These are phyloP conservation scores for Melanogaster broomeanus DNA, from an alignment of 768 basidiomycete genomes.

Conservation along the genomic window DNA sequence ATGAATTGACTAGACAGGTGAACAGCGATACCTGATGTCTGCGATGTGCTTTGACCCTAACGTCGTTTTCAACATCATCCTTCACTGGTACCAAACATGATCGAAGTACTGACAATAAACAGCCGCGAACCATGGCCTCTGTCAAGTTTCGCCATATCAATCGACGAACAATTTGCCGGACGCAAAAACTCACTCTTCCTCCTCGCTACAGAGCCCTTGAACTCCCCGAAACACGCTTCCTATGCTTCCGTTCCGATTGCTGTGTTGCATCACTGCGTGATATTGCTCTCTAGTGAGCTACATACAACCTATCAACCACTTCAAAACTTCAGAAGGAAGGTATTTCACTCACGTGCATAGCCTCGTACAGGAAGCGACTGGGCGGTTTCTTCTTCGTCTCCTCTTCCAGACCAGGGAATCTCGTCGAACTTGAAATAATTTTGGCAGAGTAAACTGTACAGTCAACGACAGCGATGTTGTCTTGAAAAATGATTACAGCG, in stretches of 20 bases:
- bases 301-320: neutral
- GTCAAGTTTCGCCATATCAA: slow-evolving; percentile 44
- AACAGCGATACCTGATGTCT: slow-evolving; percentile 77
- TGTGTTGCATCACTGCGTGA: slow-evolving; percentile 66
- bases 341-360: slow-evolving; percentile 77
- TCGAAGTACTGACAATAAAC: slow-evolving; percentile 63
- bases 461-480: too few species aligned
- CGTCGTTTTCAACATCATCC: neutral
- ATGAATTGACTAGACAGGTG: slow-evolving; percentile 83
- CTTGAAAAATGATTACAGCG: too few species aligned
- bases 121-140: slow-evolving; percentile 53
- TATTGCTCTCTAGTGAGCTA: slow-evolving; percentile 78
- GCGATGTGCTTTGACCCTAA: slow-evolving; percentile 84
- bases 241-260: slow-evolving; percentile 50
- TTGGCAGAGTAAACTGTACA: slow-evolving; percentile 20
- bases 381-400: slow-evolving; percentile 94
- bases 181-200: slow-evolving; percentile 71
- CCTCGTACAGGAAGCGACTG: slow-evolving; percentile 63
- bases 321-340: neutral
- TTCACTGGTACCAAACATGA: neutral
- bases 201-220: slow-evolving; percentile 77
- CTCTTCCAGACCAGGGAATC: slow-evolving; percentile 66
- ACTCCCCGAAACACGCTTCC: slow-evolving; percentile 57
- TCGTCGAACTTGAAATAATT: slow-evolving; percentile 55
- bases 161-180: neutral